Percentiles rank a stretch among this genome's conserved stretches.
phyloP scores from a whole-genome alignment of 106 monocot species.

The Phalaenopsis aphrodite region DNA sequence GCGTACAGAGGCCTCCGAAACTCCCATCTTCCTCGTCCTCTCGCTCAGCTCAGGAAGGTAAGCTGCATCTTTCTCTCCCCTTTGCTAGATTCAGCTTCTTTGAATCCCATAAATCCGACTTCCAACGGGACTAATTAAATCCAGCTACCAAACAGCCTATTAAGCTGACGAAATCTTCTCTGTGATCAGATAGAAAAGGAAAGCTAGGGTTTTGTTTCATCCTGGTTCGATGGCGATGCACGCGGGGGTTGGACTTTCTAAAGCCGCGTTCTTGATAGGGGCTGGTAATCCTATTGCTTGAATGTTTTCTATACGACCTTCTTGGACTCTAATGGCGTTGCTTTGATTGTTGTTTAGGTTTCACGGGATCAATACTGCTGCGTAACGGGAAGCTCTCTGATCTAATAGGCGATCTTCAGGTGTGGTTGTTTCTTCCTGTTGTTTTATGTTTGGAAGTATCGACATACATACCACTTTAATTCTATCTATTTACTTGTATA shows the following conservation, averaged over 20 bases:
- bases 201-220: not conserved
- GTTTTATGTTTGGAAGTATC: not conserved
- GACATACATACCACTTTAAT: not conserved
- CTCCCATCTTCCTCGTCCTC: no score
- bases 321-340: slow-evolving; percentile 1
- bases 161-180: not conserved
- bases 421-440: slow-evolving; percentile 3
- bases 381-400: slow-evolving; percentile 60
- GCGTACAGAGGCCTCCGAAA: no score
- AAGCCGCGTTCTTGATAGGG: slow-evolving; percentile 43
- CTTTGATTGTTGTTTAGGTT: slow-evolving; percentile 22
- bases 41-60: no score
- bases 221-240: slow-evolving; percentile 50
- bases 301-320: not conserved
- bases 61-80: no score
- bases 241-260: slow-evolving; percentile 62
- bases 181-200: not conserved
- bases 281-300: slow-evolving; percentile 33
- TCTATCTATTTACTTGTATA: not conserved
- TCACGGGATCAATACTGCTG: slow-evolving; percentile 50
- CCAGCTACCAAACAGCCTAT: no score
- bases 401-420: slow-evolving; percentile 70
- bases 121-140: no score
- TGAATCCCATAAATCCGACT: no score
- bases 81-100: no score